These are phyloP conservation scores for Peronospora farinosa DNA, from an alignment of 352 stramenopile species.

Conservation along the genomic window DNA sequence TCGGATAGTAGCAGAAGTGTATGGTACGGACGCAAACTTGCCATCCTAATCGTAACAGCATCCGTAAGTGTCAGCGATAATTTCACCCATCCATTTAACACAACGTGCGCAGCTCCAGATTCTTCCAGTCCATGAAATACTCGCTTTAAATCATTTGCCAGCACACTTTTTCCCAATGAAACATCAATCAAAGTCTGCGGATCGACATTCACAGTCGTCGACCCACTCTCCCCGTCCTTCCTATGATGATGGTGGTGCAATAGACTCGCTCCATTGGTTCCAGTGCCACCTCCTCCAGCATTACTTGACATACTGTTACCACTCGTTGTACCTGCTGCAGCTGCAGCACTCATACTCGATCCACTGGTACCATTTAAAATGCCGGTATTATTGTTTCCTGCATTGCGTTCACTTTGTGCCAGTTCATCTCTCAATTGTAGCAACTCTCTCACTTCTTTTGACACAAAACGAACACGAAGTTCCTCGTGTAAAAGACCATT, in stretches of 20 bases:
- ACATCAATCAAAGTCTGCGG: conserved; percentile 81
- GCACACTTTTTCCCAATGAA: conserved; percentile 61
- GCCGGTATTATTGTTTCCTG: conserved; percentile 12
- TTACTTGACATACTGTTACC: conserved; percentile 23
- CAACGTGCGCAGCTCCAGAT: conserved; percentile 62
- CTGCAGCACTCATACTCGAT: conserved; percentile 27
- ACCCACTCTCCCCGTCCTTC: conserved; percentile 31
- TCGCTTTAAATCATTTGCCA: conserved; percentile 82
- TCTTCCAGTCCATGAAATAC: conserved; percentile 82
- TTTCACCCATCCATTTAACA: conserved; percentile 84
- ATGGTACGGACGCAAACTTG: conserved; percentile 74
- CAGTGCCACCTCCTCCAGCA: conserved; percentile 8
- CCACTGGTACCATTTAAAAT: conserved; percentile 20
- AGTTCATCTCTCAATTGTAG: conserved; percentile 77
- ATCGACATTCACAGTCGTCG: conserved; percentile 52
- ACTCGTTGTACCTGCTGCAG: conserved; percentile 23
- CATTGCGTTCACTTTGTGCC: conserved; percentile 52
- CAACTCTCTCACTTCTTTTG: conserved; percentile 64
- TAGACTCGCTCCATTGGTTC: conserved; percentile 20
- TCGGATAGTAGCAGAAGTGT: conserved; percentile 69
- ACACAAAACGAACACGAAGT: conserved; percentile 71
- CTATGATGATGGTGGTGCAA: conserved; percentile 29
- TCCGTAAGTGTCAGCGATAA: conserved; percentile 78
- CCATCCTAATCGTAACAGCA: conserved; percentile 48
- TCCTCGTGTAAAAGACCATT: conserved; percentile 83